phyloP scores from a whole-genome alignment of 768 basidiomycete genomes.

The Tricholoma sp. region DNA sequence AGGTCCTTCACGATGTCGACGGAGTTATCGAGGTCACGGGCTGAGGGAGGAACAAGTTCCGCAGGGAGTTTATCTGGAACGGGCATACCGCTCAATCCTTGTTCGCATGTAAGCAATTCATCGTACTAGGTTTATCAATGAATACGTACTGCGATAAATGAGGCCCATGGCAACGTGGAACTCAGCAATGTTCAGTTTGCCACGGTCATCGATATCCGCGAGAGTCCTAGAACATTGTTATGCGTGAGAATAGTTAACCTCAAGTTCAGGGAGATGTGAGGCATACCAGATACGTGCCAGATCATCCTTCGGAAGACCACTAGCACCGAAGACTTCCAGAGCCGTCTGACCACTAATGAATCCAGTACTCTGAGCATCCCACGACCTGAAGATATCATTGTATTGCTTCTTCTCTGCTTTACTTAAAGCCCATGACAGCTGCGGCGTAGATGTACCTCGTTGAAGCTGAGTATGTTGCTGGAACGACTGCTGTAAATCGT shows the following conservation, averaged over 20 bases:
- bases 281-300: constrained; percentile 89
- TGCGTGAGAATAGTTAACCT: constrained; percentile 1
- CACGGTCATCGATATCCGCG: constrained; percentile 89
- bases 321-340: constrained; percentile 90
- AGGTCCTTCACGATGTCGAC: constrained; percentile 88
- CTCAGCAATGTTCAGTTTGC: constrained; percentile 91
- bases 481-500: constrained; percentile 77
- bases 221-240: constrained; percentile 60
- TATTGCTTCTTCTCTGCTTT: constrained; percentile 95
- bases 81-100: constrained; percentile 88
- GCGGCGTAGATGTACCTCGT: constrained; percentile 58
- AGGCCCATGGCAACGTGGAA: constrained; percentile 99
- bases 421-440: constrained; percentile 81
- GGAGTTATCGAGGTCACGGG: constrained; percentile 81
- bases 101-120: not conserved
- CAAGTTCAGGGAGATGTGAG: not conserved
- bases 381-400: constrained; percentile 94
- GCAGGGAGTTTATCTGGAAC: constrained; percentile 83
- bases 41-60: constrained; percentile 90
- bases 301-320: constrained; percentile 84
- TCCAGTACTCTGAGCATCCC: constrained; percentile 78
- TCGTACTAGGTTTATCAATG: not conserved
- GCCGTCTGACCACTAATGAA: constrained; percentile 86
- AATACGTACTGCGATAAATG: constrained; percentile 85
- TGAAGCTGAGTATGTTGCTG: constrained; percentile 81